Conservation (phyloP, 805 yeast species). For the Scheffersomyces stipitis region DNA sequence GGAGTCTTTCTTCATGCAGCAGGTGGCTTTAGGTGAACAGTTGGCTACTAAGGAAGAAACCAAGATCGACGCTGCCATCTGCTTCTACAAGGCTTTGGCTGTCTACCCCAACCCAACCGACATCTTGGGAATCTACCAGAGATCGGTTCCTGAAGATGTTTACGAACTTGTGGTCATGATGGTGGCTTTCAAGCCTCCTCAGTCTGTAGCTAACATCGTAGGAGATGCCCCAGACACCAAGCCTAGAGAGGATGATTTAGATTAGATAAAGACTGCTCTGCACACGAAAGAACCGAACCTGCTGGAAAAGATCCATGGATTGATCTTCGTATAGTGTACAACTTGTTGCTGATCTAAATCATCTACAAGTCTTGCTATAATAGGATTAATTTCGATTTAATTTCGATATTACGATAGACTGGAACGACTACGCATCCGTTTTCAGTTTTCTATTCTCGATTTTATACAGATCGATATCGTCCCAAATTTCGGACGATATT, state of each 20-base stretch:
- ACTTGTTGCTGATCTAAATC: too few relatives aligned
- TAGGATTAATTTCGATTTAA: too few relatives aligned
- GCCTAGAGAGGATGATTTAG: conserved; percentile 35
- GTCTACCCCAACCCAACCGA: conserved; percentile 96
- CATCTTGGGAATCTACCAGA: conserved; percentile 84
- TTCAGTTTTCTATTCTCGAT: too few relatives aligned
- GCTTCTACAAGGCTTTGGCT: conserved; percentile 89
- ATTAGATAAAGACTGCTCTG: conserved; percentile 19
- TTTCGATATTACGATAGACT: too few relatives aligned
- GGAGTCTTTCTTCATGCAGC: conserved; percentile 78
- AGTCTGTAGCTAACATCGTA: conserved; percentile 67
- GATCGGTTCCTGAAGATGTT: conserved; percentile 77
- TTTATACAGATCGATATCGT: too few relatives aligned
- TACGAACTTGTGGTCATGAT: conserved; percentile 82
- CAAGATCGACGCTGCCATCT: conserved; percentile 81
- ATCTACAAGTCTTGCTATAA: too few relatives aligned
- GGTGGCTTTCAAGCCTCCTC: conserved; percentile 90
- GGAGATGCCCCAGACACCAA: conserved; percentile 35
- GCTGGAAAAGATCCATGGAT: too few relatives aligned
- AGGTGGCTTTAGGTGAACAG: conserved; percentile 85
- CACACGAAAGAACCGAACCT: too few relatives aligned
- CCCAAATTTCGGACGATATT: too few relatives aligned
- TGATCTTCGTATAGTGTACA: too few relatives aligned
- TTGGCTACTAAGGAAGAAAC: conserved; percentile 63
- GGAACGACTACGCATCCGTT: too few relatives aligned